phyloP scores from a whole-genome alignment of 306 rosid species.

The Castanopsis chinensis region DNA sequence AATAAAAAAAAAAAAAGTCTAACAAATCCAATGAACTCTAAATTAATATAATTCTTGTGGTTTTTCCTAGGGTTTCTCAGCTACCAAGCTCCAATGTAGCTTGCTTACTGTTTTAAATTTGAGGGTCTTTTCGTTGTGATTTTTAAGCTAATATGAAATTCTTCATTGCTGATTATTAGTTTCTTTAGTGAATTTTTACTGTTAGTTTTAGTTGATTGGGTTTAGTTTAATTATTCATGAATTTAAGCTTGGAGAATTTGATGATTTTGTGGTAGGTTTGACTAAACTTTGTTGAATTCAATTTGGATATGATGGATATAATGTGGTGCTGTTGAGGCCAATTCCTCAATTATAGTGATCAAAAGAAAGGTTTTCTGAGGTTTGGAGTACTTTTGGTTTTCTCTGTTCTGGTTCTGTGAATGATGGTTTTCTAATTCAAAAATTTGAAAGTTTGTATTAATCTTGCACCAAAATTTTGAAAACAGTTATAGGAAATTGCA shows the following conservation, averaged over 20 bases:
- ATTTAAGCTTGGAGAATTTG: neutral
- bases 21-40: too few relatives aligned
- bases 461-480: too few relatives aligned
- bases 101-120: neutral
- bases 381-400: neutral
- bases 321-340: neutral
- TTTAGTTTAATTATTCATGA: neutral
- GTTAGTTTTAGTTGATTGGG: neutral
- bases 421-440: too few relatives aligned
- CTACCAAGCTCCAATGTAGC: neutral
- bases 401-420: too few relatives aligned
- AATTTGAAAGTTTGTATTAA: too few relatives aligned
- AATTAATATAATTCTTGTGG: too few relatives aligned
- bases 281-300: neutral
- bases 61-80: neutral
- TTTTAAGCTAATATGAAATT: neutral
- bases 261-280: neutral
- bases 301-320: neutral
- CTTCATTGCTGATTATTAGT: neutral
- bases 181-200: neutral
- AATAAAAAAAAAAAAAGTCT: too few relatives aligned
- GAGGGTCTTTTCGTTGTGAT: neutral
- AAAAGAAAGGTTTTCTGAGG: neutral
- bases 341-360: neutral
- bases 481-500: too few relatives aligned